These are phyloP conservation scores for Yarrowia keelungensis DNA, from an alignment of 805 yeast species.

Conservation along the genomic window DNA sequence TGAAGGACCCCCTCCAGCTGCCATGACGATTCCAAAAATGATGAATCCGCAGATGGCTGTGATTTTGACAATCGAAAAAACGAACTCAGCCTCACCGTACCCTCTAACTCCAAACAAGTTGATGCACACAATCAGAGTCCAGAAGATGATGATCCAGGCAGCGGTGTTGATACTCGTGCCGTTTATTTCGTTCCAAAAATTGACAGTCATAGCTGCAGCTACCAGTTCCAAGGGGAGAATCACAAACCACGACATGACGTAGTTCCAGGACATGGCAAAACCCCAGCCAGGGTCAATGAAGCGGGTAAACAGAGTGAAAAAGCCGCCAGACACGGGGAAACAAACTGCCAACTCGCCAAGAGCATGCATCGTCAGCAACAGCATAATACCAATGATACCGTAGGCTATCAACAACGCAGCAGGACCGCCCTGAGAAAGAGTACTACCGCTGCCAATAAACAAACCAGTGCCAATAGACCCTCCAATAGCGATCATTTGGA, in stretches of 20 bases:
- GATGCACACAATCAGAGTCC: slow-evolving; percentile 6
- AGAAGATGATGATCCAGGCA: slow-evolving; percentile 24
- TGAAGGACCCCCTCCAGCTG: slow-evolving; percentile 5
- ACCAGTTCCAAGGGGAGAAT: slow-evolving; percentile 69
- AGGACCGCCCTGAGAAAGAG: slow-evolving; percentile 4
- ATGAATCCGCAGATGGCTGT: slow-evolving; percentile 14
- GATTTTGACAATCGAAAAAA: slow-evolving; percentile 8
- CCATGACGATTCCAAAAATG: slow-evolving; percentile 21
- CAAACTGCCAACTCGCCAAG: slow-evolving; percentile 42
- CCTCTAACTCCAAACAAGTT: slow-evolving; percentile 12
- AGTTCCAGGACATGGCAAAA: slow-evolving; percentile 73
- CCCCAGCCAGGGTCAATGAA: slow-evolving; percentile 69
- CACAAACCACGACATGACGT: slow-evolving; percentile 65
- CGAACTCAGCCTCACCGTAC: slow-evolving; percentile 26
- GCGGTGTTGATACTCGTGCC: slow-evolving; percentile 14
- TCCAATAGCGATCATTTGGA: slow-evolving; percentile 17
- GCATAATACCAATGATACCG: slow-evolving; percentile 18
- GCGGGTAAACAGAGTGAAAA: slow-evolving; percentile 62
- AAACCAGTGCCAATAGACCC: slow-evolving; percentile 77
- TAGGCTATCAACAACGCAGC: slow-evolving; percentile 10
- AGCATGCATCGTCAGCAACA: slow-evolving; percentile 15
- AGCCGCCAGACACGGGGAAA: slow-evolving; percentile 66
- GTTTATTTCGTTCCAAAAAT: slow-evolving; percentile 27
- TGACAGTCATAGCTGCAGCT: slow-evolving; percentile 53
- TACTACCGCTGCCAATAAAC: slow-evolving; percentile 50